These are phyloP conservation scores for Selaginella moellendorffii DNA, from an alignment of 75 land plant genomes.

Conservation along the genomic window DNA sequence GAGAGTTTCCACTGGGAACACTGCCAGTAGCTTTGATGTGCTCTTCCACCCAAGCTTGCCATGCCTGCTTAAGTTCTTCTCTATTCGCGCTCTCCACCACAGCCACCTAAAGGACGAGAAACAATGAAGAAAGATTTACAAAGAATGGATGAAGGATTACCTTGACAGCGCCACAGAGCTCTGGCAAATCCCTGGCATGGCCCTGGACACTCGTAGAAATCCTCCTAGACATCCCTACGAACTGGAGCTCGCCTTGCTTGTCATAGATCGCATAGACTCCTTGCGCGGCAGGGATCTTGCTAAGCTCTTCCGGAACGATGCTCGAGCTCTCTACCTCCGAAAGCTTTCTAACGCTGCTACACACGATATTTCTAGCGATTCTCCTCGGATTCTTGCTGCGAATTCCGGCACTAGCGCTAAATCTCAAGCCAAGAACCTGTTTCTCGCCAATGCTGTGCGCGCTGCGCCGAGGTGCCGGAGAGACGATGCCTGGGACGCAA, in stretches of 20 bases:
- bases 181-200: slow-evolving; percentile 51
- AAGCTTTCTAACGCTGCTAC: too few relatives aligned
- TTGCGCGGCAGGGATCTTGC: slow-evolving; percentile 37
- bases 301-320: slow-evolving; percentile 18
- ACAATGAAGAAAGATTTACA: slow-evolving; percentile 10
- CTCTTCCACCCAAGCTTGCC: slow-evolving; percentile 97
- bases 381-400: too few relatives aligned
- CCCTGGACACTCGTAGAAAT: slow-evolving; percentile 42
- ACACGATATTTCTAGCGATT: too few relatives aligned
- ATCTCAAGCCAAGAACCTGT: too few relatives aligned
- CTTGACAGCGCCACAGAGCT: slow-evolving; percentile 68
- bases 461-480: too few relatives aligned
- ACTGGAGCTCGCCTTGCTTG: slow-evolving; percentile 49
- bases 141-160: slow-evolving; percentile 19
- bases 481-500: too few relatives aligned
- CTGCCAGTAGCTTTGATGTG: slow-evolving; percentile 58
- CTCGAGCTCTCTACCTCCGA: slow-evolving; percentile 40
- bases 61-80: slow-evolving; percentile 52
- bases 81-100: slow-evolving; percentile 55
- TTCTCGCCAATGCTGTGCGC: too few relatives aligned
- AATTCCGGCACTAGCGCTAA: too few relatives aligned
- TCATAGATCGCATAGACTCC: slow-evolving; percentile 87
- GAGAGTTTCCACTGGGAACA: slow-evolving; percentile 73
- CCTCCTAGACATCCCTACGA: slow-evolving; percentile 62
- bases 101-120: slow-evolving; percentile 29